Evolutionary conservation across 2,329 filamentous ascomycete species (phyloP), one percentile per base, ranked within the genome.

Genomic region (Xylogone sp.): DNA sequence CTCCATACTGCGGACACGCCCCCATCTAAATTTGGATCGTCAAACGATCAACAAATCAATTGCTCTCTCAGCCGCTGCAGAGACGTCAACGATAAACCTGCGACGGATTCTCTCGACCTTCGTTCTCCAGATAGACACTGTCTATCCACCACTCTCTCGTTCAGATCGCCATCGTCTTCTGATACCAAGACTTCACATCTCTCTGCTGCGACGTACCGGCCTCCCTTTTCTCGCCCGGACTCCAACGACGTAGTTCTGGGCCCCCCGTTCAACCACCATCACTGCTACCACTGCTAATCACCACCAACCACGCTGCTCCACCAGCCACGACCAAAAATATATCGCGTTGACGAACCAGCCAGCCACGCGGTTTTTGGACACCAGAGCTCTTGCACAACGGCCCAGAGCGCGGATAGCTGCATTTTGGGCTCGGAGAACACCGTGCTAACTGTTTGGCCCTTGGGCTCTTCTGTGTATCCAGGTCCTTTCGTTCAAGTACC

Each of bases 371-470:
- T 27, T 27, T 39, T 39, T 39, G 8, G 12, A 18, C 34, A 39
- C 10, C 13, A 16, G 34, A 6, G n/a, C 13, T 4, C 34, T 6
- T 39, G 34, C 34, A 39, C 34, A 18, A 39, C 48, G 55, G 52
- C 56, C 55, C 50, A 54, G 52, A 46, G 42, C 52, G 45, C 60
- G 61, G 59, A 58, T 52, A 54, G 12, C 52, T 59, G 62, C 59
- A 61, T 60, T 51, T 39, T 18, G 51, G 39, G 51, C 44, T 24
- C 56, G 24, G 24, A 54, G 50, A 55, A 54, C 48, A 19, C n/a
- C 43, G 58, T 53, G 56, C 63, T 64, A 55, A 65, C 58, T 55
- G n/a, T 44, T 42, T 53, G 27, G 45, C 53, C 55, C 50, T 22
- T 52, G 50, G 47, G 51, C 52, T n/a, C n/a, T n/a, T n/a, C n/a